phyloP scores from a whole-genome alignment of 2,329 filamentous ascomycete genomes.

The Mycogone perniciosa region DNA sequence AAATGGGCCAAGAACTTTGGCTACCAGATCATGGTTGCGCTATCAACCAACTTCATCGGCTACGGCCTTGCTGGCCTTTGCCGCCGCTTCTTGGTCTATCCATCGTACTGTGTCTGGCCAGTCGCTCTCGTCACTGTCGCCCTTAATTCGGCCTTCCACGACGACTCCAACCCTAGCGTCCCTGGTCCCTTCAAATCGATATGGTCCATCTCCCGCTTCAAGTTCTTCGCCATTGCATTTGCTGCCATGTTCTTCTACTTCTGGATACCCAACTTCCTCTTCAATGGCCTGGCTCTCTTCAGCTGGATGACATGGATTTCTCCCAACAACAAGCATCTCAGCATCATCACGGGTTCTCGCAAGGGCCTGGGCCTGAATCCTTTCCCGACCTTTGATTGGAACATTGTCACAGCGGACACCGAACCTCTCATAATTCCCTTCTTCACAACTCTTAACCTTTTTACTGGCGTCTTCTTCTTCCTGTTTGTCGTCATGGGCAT shows the following conservation, averaged over 20 bases:
- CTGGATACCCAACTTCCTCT: slow-evolving; percentile 48
- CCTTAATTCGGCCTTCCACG: slow-evolving; percentile 43
- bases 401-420: slow-evolving; percentile 23
- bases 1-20: slow-evolving; percentile 39
- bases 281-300: slow-evolving; percentile 41
- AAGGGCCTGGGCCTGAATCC: slow-evolving; percentile 37
- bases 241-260: slow-evolving; percentile 46
- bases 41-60: slow-evolving; percentile 49
- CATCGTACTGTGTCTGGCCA: slow-evolving; percentile 49
- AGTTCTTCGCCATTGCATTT: slow-evolving; percentile 41
- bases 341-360: slow-evolving; percentile 30
- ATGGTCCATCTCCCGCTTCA: slow-evolving; percentile 38
- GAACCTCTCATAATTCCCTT: slow-evolving; percentile 35
- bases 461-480: slow-evolving; percentile 24
- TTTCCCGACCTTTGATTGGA: slow-evolving; percentile 39
- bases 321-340: slow-evolving; percentile 34
- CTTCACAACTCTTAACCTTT: slow-evolving; percentile 31
- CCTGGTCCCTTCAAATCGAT: slow-evolving; percentile 25
- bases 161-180: slow-evolving; percentile 27
- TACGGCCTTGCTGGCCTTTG: slow-evolving; percentile 48
- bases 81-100: slow-evolving; percentile 46
- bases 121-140: slow-evolving; percentile 44
- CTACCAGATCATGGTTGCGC: slow-evolving; percentile 44
- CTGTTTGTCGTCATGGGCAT: slow-evolving; percentile 25
- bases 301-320: slow-evolving; percentile 50